Evolutionary conservation across 2,329 filamentous ascomycete genomes (phyloP).

Genomic region (Neopestalotiopsis clavispora): DNA sequence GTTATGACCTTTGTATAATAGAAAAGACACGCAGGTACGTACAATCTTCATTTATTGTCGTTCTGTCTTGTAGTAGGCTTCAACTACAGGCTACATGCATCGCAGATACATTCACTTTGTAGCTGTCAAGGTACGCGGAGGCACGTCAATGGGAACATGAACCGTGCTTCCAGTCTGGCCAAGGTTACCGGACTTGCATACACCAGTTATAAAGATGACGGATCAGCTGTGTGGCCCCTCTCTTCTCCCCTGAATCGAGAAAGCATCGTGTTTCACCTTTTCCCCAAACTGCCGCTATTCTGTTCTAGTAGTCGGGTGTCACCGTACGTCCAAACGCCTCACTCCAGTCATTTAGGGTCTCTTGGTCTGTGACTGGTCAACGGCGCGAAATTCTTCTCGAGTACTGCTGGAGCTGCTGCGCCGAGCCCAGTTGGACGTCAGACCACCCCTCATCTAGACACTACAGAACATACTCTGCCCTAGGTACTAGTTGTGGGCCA

Average conservation of each 20-base stretch:
- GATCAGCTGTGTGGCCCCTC: background rate
- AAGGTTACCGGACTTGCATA: background rate
- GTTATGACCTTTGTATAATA: no score
- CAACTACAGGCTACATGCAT: no score
- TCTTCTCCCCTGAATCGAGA: constrained; percentile 15
- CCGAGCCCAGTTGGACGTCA: background rate
- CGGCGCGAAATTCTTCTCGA: background rate
- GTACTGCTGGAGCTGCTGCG: background rate
- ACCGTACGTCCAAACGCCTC: constrained; percentile 11
- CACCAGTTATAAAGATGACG: background rate
- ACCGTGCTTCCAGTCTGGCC: background rate
- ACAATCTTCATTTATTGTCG: no score
- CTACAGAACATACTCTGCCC: background rate
- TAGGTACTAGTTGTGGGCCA: background rate
- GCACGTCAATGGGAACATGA: background rate
- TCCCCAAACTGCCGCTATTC: constrained; percentile 15
- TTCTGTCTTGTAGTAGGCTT: no score
- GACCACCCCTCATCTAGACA: constrained; percentile 1
- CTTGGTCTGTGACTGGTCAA: background rate
- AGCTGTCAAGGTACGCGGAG: no score
- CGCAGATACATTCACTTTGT: no score
- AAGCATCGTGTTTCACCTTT: constrained; percentile 16
- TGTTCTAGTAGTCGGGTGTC: constrained; percentile 7
- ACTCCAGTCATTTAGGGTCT: background rate
- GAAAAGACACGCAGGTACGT: no score